A percentile compares a stretch with the other conserved stretches of the same genome.
Conservation (phyloP, 768 basidiomycete species). For the Neoboletus brunneissimus region DNA sequence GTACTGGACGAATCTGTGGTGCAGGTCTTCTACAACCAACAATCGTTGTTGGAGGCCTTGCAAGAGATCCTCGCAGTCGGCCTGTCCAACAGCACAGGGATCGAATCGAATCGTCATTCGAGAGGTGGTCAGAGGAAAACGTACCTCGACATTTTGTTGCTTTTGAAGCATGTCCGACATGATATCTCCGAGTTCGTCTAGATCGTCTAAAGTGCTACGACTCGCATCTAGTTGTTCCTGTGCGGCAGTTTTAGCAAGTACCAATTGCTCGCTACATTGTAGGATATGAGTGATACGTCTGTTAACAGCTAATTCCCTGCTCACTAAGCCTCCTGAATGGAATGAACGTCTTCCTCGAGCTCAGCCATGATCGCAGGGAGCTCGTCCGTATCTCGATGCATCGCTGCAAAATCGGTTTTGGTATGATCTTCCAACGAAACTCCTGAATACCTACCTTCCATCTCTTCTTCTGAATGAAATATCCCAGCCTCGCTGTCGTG, state of each 20-base stretch:
- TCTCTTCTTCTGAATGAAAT: slow-evolving; percentile 62
- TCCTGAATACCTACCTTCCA: slow-evolving; percentile 48
- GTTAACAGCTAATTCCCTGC: slow-evolving; percentile 20
- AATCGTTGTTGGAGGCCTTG: slow-evolving; percentile 59
- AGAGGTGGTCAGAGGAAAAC: slow-evolving; percentile 3
- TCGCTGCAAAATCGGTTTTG: slow-evolving; percentile 43
- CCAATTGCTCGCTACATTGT: slow-evolving; percentile 49
- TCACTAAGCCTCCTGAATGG: slow-evolving; percentile 58
- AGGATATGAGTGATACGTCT: slow-evolving; percentile 1
- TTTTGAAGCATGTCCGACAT: slow-evolving; percentile 74
- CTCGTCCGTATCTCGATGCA: slow-evolving; percentile 80
- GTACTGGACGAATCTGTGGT: slow-evolving; percentile 65
- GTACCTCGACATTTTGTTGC: slow-evolving; percentile 68
- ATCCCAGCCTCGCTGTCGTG: slow-evolving; percentile 69
- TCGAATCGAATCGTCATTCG: not conserved
- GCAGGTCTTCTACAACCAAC: slow-evolving; percentile 58
- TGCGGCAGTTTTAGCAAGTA: slow-evolving; percentile 40
- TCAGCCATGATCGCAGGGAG: slow-evolving; percentile 73
- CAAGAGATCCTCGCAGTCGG: slow-evolving; percentile 52
- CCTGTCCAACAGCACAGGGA: slow-evolving; percentile 31
- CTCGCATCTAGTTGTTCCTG: slow-evolving; percentile 52
- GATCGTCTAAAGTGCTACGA: slow-evolving; percentile 50
- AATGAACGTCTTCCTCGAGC: slow-evolving; percentile 54
- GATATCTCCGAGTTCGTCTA: slow-evolving; percentile 76
- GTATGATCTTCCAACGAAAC: not conserved